These are phyloP conservation scores for Colletotrichum euphorbiae DNA, from an alignment of 2,329 filamentous ascomycete genomes.

Conservation along the genomic window DNA sequence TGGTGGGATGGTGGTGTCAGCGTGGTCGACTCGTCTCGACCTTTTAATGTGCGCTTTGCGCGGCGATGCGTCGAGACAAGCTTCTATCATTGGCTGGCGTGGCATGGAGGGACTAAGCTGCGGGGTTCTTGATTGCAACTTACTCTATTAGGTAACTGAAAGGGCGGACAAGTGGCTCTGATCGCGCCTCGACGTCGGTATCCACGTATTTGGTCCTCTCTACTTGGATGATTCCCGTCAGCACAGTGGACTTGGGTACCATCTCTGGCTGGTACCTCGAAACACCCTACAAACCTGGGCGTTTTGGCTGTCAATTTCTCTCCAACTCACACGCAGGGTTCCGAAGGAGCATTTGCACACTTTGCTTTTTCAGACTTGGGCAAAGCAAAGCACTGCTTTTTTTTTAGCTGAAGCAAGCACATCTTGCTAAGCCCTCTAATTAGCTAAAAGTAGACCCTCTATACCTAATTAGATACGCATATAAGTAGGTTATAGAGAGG, in stretches of 20 bases:
- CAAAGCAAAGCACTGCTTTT: too few species aligned
- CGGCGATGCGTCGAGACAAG: background rate
- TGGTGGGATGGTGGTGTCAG: constrained; percentile 7
- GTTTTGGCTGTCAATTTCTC: constrained; percentile 8
- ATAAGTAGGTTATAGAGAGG: too few species aligned
- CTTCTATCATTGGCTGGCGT: background rate
- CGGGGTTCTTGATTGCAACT: constrained; percentile 12
- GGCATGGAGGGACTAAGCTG: background rate
- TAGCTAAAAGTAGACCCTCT: too few species aligned
- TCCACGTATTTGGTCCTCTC: background rate
- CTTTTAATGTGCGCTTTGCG: background rate
- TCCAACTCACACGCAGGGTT: background rate
- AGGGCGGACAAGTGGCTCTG: constrained; percentile 11
- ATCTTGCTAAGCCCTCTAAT: too few species aligned
- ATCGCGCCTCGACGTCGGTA: background rate
- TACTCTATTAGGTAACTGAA: constrained; percentile 16
- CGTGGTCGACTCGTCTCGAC: constrained; percentile 13
- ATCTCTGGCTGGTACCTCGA: constrained; percentile 16
- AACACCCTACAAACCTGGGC: constrained; percentile 3
- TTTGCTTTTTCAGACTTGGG: too few species aligned
- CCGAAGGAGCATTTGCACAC: too few species aligned
- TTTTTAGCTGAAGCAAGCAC: too few species aligned
- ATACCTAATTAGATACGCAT: too few species aligned
- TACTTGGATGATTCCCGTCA: background rate
- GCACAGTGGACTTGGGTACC: background rate